Percentiles rank a stretch among this genome's conserved stretches.
Evolutionary conservation across 495 filamentous ascomycete genomes (phyloP).

Genomic region (Aspergillus wentii): DNA sequence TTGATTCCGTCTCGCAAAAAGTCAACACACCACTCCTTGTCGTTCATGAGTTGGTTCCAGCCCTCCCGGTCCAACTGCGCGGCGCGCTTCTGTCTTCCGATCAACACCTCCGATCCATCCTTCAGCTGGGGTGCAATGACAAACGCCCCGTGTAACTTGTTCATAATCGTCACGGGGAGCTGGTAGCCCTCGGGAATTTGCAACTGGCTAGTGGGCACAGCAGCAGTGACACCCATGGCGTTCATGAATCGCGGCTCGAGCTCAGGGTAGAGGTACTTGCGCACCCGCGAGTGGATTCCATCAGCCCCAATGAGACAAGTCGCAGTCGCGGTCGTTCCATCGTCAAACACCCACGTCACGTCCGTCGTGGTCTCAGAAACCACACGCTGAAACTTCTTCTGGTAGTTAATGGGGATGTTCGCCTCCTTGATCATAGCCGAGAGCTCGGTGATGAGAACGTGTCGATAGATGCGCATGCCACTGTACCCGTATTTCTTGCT

Average conservation of each 20-base stretch:
- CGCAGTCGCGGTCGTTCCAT: constrained; percentile 27
- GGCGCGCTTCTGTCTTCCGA: constrained; percentile 32
- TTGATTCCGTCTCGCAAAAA: constrained; percentile 23
- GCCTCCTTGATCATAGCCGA: constrained; percentile 21
- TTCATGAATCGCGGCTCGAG: constrained; percentile 24
- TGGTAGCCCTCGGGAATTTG: constrained; percentile 19
- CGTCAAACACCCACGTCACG: constrained; percentile 37
- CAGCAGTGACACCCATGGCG: constrained; percentile 22
- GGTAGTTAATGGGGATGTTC: constrained; percentile 34
- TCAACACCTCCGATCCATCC: constrained; percentile 40
- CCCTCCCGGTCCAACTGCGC: constrained; percentile 27
- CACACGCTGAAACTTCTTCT: constrained; percentile 34
- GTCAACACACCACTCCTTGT: constrained; percentile 30
- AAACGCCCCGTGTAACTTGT: constrained; percentile 33
- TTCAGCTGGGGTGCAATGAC: constrained; percentile 40
- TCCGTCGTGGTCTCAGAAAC: constrained; percentile 23
- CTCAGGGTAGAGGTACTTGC: constrained; percentile 27
- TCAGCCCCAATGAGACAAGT: constrained; percentile 42
- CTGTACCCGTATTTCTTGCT: constrained; percentile 36
- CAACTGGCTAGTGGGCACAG: constrained; percentile 20
- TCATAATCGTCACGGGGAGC: constrained; percentile 39
- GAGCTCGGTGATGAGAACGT: constrained; percentile 38
- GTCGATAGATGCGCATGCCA: constrained; percentile 43
- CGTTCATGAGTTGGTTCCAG: constrained; percentile 25
- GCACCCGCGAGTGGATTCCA: constrained; percentile 46